These are phyloP conservation scores for Eucalyptus tenuipes DNA, from an alignment of 345 rosid species.

Conservation along the genomic window DNA sequence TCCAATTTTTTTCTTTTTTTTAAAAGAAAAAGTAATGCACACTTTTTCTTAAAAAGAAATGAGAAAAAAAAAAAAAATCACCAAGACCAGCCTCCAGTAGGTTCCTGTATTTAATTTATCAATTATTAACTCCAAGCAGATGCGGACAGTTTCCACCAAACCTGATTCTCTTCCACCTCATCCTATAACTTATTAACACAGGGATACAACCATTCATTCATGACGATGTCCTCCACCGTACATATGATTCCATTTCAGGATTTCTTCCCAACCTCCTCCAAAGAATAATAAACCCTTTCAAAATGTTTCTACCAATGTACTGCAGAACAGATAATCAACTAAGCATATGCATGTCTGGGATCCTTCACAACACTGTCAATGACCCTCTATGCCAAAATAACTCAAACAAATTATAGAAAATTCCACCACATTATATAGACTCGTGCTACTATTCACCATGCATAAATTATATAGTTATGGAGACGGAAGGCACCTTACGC, in stretches of 20 bases:
- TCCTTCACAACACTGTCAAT: neutral
- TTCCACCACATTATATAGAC: neutral
- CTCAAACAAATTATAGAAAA: neutral
- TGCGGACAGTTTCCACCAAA: neutral
- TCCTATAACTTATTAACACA: neutral
- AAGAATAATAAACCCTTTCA: neutral
- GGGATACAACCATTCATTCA: neutral
- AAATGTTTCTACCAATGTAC: neutral
- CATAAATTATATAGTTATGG: neutral
- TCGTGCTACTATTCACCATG: neutral
- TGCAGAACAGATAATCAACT: neutral
- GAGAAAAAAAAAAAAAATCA: neutral
- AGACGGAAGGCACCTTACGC: conserved; percentile 33
- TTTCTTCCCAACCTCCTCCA: neutral
- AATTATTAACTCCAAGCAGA: neutral
- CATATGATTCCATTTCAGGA: neutral
- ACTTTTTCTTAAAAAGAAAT: neutral
- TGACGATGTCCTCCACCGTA: neutral
- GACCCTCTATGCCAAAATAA: neutral
- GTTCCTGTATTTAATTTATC: neutral
- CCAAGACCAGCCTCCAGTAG: neutral
- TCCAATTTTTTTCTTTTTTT: neutral
- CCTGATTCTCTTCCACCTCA: neutral
- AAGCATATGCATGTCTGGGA: neutral
- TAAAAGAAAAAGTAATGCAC: neutral